Percentiles rank a stretch among this genome's conserved stretches.
Evolutionary conservation across 176 grass and related monocot genomes (phyloP).

Genomic region (Triticum urartu): DNA sequence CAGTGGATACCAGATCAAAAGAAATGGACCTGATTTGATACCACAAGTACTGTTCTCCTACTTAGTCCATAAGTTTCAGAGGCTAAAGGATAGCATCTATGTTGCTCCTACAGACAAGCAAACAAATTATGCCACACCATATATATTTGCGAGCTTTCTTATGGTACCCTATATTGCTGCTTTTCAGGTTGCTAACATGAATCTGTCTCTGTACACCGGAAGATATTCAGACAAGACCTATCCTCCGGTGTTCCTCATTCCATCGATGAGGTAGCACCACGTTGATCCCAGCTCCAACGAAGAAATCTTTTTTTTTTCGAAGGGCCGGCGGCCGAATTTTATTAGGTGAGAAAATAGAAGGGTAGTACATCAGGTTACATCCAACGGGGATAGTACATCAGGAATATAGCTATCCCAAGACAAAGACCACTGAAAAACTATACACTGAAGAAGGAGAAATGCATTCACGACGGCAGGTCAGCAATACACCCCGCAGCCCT

Average conservation of each 20-base stretch:
- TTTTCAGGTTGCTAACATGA: conserved; percentile 33
- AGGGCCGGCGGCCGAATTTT: too few species aligned
- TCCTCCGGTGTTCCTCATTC: conserved; percentile 27
- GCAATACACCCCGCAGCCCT: too few species aligned
- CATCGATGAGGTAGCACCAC: conserved; percentile 67
- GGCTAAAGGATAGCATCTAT: background rate
- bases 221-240: conserved; percentile 59
- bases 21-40: conserved; percentile 35
- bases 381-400: too few species aligned
- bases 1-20: conserved; percentile 62
- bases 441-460: too few species aligned
- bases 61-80: conserved; percentile 26
- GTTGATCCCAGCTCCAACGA: conserved; percentile 33
- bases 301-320: too few species aligned
- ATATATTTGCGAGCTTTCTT: background rate
- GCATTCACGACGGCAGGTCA: too few species aligned
- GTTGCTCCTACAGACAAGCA: background rate
- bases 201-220: conserved; percentile 68
- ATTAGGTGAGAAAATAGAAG: too few species aligned
- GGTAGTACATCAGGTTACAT: too few species aligned
- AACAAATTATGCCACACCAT: background rate
- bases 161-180: too few species aligned
- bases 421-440: too few species aligned
- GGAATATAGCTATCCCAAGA: too few species aligned
- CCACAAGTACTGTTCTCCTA: conserved; percentile 18